phyloP scores from a whole-genome alignment of 495 filamentous ascomycete genomes.

The Podospora fimiseda region DNA sequence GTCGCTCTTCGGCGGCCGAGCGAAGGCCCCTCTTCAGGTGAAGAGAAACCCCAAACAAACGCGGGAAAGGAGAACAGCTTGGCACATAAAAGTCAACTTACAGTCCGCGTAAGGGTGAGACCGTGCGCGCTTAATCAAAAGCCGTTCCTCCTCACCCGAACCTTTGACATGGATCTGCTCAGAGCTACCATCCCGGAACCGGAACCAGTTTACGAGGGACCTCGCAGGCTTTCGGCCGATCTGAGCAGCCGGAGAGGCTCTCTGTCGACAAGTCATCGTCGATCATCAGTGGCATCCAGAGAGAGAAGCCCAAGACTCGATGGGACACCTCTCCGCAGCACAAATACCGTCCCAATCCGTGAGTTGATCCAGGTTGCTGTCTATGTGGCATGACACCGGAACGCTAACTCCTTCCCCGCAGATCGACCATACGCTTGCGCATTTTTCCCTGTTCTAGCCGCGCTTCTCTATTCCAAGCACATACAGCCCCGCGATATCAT shows the following conservation, averaged over 20 bases:
- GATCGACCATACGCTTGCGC: slow-evolving; percentile 45
- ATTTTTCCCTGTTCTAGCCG: slow-evolving; percentile 45
- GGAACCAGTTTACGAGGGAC: not conserved
- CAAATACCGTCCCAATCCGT: slow-evolving; percentile 43
- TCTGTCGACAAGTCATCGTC: slow-evolving; percentile 4
- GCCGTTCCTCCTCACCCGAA: slow-evolving; percentile 42
- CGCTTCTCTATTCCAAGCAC: slow-evolving; percentile 45
- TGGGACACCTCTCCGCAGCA: slow-evolving; percentile 20
- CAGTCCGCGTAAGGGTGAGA: slow-evolving; percentile 40
- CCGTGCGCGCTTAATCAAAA: slow-evolving; percentile 35
- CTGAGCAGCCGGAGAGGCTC: not conserved
- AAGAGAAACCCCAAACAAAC: not conserved
- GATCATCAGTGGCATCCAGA: slow-evolving; percentile 5
- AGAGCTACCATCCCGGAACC: slow-evolving; percentile 32
- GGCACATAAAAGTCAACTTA: slow-evolving; percentile 19
- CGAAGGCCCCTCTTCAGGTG: slow-evolving; percentile 14
- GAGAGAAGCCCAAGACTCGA: slow-evolving; percentile 6
- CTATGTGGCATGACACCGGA: too few relatives aligned
- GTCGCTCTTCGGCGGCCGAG: slow-evolving; percentile 31
- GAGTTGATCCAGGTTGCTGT: slow-evolving; percentile 30
- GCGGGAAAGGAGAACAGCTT: slow-evolving; percentile 1
- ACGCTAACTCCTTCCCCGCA: slow-evolving; percentile 15
- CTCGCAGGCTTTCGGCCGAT: slow-evolving; percentile 11
- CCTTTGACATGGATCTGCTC: slow-evolving; percentile 40
- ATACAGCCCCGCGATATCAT: slow-evolving; percentile 45